A percentile compares a stretch with the other conserved stretches of the same genome.
Conservation (phyloP, 768 basidiomycete genomes). For the Mycena venus region DNA sequence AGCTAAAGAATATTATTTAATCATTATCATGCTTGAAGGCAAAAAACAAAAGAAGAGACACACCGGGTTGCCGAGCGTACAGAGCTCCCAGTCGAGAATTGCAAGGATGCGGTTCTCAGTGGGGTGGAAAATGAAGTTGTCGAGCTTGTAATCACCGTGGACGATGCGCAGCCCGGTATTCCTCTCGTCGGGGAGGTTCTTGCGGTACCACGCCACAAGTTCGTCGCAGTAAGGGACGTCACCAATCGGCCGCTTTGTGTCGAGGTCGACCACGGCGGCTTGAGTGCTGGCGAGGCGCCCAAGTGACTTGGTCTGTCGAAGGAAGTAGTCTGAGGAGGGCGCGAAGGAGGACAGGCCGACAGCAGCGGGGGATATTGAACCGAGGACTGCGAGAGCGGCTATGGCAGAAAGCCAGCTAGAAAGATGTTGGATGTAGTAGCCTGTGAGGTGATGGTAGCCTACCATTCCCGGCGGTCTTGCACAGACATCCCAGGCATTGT, state of each 20-base stretch:
- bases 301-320: slow-evolving; percentile 94
- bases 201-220: slow-evolving; percentile 81
- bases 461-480: slow-evolving; percentile 80
- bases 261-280: slow-evolving; percentile 74
- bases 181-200: slow-evolving; percentile 81
- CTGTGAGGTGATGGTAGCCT: slow-evolving; percentile 38
- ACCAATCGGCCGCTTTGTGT: slow-evolving; percentile 70
- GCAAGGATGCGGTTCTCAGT: slow-evolving; percentile 94
- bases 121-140: slow-evolving; percentile 95
- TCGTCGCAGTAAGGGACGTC: slow-evolving; percentile 82
- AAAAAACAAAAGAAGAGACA: slow-evolving; percentile 39
- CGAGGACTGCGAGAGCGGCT: slow-evolving; percentile 76
- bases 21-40: too few relatives aligned
- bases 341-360: slow-evolving; percentile 83
- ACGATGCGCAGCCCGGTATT: slow-evolving; percentile 86
- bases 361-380: slow-evolving; percentile 70
- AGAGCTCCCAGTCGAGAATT: slow-evolving; percentile 97
- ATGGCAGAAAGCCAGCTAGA: slow-evolving; percentile 87
- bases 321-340: slow-evolving; percentile 86
- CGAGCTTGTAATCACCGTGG: slow-evolving; percentile 98
- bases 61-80: slow-evolving; percentile 93
- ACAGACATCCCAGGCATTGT: slow-evolving; percentile 78
- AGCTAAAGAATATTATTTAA: too few relatives aligned
- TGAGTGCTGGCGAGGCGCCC: slow-evolving; percentile 85
- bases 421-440: background rate